Conservation (phyloP, 805 yeast genomes). For the Yarrowia sp. region DNA sequence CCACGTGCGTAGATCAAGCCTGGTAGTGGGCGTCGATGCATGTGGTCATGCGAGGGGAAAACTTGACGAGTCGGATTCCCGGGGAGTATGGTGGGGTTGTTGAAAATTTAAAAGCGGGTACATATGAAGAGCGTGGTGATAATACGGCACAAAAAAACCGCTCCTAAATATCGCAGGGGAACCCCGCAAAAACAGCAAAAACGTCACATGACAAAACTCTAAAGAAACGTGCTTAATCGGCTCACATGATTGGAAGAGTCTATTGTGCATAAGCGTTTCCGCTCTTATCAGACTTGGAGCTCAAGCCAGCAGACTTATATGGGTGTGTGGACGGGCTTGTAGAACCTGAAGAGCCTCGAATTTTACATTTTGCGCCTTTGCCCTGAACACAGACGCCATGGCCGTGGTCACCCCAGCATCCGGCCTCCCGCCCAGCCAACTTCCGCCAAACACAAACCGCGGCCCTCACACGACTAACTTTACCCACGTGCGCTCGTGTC, state of each 20-base stretch:
- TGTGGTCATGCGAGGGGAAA: constrained; percentile 18
- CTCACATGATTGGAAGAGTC: neutral
- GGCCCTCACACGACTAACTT: constrained; percentile 23
- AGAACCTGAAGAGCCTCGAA: neutral
- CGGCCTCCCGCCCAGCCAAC: neutral
- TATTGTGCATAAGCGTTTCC: neutral
- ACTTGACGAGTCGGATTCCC: neutral
- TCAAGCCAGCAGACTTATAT: neutral
- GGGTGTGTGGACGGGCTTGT: neutral
- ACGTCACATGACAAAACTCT: neutral
- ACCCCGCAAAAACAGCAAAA: neutral
- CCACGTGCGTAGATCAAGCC: constrained; percentile 26
- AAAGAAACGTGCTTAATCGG: constrained; percentile 7
- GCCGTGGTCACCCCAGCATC: neutral
- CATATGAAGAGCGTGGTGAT: too few species aligned
- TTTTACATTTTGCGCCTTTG: neutral
- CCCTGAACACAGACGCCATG: neutral
- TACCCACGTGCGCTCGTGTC: constrained; percentile 27
- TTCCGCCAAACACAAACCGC: constrained; percentile 3
- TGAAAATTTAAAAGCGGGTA: too few species aligned
- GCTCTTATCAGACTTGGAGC: constrained; percentile 2
- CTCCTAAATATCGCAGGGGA: too few species aligned
- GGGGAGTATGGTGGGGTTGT: too few species aligned
- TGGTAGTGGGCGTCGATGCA: constrained; percentile 23
- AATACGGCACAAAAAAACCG: too few species aligned